Conservation (phyloP, 2,329 filamentous ascomycete species). For the Coleophoma eucalyptorum region DNA sequence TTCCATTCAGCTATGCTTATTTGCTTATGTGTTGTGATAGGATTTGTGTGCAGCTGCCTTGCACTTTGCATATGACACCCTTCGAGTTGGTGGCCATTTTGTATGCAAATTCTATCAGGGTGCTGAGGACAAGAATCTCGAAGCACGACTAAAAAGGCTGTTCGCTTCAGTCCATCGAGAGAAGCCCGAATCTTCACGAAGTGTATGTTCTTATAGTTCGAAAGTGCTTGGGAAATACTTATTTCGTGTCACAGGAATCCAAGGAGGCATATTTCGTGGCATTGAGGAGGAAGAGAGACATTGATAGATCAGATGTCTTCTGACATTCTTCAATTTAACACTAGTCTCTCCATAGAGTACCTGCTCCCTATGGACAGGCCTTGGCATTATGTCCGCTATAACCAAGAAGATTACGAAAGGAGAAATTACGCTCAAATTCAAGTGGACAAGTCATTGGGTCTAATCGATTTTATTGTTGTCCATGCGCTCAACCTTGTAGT, state of each 20-base stretch:
- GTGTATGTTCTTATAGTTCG: slow-evolving; percentile 48
- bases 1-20: background rate
- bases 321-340: too few species aligned
- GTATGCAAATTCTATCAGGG: slow-evolving; percentile 98
- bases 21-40: slow-evolving; percentile 39
- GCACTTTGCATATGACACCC: slow-evolving; percentile 78
- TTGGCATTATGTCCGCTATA: too few species aligned
- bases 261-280: slow-evolving; percentile 86
- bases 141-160: slow-evolving; percentile 68
- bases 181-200: slow-evolving; percentile 88
- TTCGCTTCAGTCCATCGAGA: slow-evolving; percentile 80
- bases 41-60: slow-evolving; percentile 87
- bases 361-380: too few species aligned
- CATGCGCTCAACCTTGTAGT: background rate
- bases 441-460: background rate
- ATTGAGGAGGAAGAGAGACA: slow-evolving; percentile 58
- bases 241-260: slow-evolving; percentile 58
- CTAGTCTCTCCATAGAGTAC: too few species aligned
- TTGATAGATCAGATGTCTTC: slow-evolving; percentile 38
- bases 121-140: slow-evolving; percentile 75
- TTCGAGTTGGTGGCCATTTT: slow-evolving; percentile 81
- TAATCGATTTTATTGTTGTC: background rate
- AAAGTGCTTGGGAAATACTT: slow-evolving; percentile 2
- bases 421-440: too few species aligned
- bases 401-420: too few species aligned